These are phyloP conservation scores for Fusarium concolor DNA, from an alignment of 2,329 filamentous ascomycete species.

Conservation along the genomic window DNA sequence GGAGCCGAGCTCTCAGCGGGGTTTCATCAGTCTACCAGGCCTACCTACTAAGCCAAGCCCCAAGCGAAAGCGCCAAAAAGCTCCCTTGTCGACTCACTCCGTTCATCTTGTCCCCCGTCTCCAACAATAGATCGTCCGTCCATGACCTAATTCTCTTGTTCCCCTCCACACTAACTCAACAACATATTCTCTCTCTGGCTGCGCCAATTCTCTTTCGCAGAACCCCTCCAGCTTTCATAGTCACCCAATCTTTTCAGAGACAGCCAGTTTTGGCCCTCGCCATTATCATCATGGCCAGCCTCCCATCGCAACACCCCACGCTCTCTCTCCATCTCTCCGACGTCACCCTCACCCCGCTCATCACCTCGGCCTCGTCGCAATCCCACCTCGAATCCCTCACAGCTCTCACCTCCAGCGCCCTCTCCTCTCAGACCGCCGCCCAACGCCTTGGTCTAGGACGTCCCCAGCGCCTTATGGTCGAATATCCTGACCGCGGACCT, in stretches of 20 bases:
- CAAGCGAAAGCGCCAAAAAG: slow-evolving; percentile 22
- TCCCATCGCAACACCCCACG: slow-evolving; percentile 62
- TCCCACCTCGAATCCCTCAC: slow-evolving; percentile 63
- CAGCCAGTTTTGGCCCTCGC: slow-evolving; percentile 13
- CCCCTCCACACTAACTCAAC: slow-evolving; percentile 28
- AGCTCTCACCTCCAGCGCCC: slow-evolving; percentile 63
- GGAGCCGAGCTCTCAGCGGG: slow-evolving; percentile 33
- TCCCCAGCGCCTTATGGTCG: slow-evolving; percentile 69
- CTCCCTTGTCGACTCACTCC: slow-evolving; percentile 14
- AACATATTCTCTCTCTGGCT: slow-evolving; percentile 17
- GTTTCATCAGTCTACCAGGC: slow-evolving; percentile 3
- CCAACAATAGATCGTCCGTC: slow-evolving; percentile 34
- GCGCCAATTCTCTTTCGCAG: slow-evolving; percentile 10
- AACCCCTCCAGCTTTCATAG: background rate
- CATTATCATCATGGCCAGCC: slow-evolving; percentile 50
- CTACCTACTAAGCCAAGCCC: slow-evolving; percentile 4
- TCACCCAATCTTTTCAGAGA: background rate
- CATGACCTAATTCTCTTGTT: slow-evolving; percentile 26
- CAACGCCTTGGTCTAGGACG: slow-evolving; percentile 64
- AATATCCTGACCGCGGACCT: slow-evolving; percentile 60
- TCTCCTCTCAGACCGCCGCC: slow-evolving; percentile 65
- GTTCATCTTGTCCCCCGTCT: slow-evolving; percentile 1
- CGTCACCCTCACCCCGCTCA: slow-evolving; percentile 66
- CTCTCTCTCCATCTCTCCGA: slow-evolving; percentile 69
- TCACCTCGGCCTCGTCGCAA: slow-evolving; percentile 62